Percentiles rank a stretch among this genome's conserved stretches.
Conservation (phyloP, 352 stramenopile genomes). For the Globisporangium abappressorium region DNA sequence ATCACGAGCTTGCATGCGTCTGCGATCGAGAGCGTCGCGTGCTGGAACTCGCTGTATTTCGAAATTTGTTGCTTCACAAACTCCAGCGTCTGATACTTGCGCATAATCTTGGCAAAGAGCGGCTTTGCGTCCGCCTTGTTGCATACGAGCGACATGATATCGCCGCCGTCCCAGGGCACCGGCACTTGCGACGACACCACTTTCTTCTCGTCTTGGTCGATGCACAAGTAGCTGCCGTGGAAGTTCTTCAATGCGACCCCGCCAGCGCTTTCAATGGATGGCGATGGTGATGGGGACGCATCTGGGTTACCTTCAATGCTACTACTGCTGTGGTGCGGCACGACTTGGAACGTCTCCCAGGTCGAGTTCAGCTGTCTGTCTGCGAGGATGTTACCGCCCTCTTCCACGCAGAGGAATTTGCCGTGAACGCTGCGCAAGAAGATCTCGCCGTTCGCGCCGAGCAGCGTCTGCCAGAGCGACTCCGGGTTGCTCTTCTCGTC, state of each 20-base stretch:
- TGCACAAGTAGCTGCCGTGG: constrained; percentile 74
- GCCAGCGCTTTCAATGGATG: constrained; percentile 11
- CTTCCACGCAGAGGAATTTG: constrained; percentile 84
- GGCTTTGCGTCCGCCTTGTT: constrained; percentile 50
- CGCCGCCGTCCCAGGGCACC: constrained; percentile 65
- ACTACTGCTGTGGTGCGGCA: constrained; percentile 41
- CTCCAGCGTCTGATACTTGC: constrained; percentile 63
- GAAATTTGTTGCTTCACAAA: constrained; percentile 47
- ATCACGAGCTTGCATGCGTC: constrained; percentile 64
- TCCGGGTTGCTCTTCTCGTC: constrained; percentile 24
- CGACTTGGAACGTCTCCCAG: constrained; percentile 86
- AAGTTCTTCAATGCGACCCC: constrained; percentile 75
- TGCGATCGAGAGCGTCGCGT: constrained; percentile 48
- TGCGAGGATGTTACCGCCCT: constrained; percentile 64
- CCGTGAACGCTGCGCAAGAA: constrained; percentile 73
- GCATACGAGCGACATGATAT: constrained; percentile 76
- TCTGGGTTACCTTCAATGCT: background rate
- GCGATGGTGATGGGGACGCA: background rate
- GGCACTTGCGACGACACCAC: constrained; percentile 45
- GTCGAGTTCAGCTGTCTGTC: constrained; percentile 76
- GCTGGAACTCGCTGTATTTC: constrained; percentile 48
- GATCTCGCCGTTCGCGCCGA: constrained; percentile 54
- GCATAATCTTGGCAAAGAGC: constrained; percentile 65
- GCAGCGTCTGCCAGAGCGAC: constrained; percentile 74
- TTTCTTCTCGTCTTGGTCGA: constrained; percentile 43